phyloP scores from a whole-genome alignment of 345 rosid genomes.

The Mallotus nudiflorus region DNA sequence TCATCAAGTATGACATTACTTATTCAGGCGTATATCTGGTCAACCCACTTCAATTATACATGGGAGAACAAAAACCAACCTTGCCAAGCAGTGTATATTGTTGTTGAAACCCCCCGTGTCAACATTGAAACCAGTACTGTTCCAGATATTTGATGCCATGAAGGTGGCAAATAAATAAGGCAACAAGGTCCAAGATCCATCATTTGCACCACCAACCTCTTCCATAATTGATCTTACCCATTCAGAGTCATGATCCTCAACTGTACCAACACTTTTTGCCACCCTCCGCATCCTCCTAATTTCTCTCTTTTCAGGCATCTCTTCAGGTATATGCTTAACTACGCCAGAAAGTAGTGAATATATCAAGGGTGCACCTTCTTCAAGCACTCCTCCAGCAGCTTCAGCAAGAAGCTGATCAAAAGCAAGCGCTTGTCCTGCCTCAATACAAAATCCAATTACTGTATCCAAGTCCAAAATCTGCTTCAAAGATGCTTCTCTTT shows the following conservation, averaged over 20 bases:
- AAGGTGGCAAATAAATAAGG: constrained; percentile 87
- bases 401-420: constrained; percentile 91
- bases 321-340: constrained; percentile 79
- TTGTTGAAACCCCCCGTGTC: constrained; percentile 96
- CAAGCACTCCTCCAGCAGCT: constrained; percentile 88
- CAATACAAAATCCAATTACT: constrained; percentile 83
- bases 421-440: constrained; percentile 97
- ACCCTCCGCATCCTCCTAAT: constrained; percentile 77
- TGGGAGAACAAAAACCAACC: constrained; percentile 39
- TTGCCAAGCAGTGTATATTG: constrained; percentile 93
- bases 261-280: constrained; percentile 58
- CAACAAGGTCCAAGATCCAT: constrained; percentile 90
- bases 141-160: constrained; percentile 92
- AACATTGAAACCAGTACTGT: constrained; percentile 80
- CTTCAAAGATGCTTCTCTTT: constrained; percentile 70
- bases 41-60: not conserved
- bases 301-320: constrained; percentile 83
- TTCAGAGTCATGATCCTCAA: constrained; percentile 89
- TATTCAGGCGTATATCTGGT: not conserved
- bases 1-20: not conserved
- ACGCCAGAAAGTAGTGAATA: constrained; percentile 76
- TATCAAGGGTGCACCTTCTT: constrained; percentile 81
- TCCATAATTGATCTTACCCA: constrained; percentile 89
- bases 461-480: constrained; percentile 97
- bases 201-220: constrained; percentile 91